phyloP scores from a whole-genome alignment of 352 stramenopile species.

The Halophytophthora polymorphica region DNA sequence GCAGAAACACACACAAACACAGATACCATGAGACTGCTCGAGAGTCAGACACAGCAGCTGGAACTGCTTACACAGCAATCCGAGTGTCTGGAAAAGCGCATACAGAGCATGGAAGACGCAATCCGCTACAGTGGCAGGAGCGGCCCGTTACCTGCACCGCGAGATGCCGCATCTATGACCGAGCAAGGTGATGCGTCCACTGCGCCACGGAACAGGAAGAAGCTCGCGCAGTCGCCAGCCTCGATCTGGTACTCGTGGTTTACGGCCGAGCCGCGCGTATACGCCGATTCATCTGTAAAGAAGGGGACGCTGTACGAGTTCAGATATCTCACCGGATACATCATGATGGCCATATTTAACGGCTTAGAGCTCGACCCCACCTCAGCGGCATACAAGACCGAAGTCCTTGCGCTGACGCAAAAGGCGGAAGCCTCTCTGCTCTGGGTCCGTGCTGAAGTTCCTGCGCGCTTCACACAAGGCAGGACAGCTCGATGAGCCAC shows the following conservation, averaged over 20 bases:
- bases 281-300: constrained; percentile 4
- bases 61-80: too few species aligned
- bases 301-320: constrained; percentile 15
- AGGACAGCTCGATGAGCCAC: constrained; percentile 3
- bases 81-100: too few species aligned
- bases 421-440: neutral
- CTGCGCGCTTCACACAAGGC: constrained; percentile 7
- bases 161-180: too few species aligned
- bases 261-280: constrained; percentile 7
- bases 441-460: constrained; percentile 5
- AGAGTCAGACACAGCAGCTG: too few species aligned
- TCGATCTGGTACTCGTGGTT: constrained; percentile 13
- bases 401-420: constrained; percentile 2
- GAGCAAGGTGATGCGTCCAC: too few species aligned
- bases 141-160: too few species aligned
- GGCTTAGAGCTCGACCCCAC: constrained; percentile 4
- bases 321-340: constrained; percentile 7
- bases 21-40: too few species aligned
- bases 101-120: too few species aligned
- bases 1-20: constrained; percentile 9
- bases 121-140: too few species aligned
- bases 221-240: constrained; percentile 2
- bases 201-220: constrained; percentile 1
- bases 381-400: constrained; percentile 6
- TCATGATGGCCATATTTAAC: constrained; percentile 16